Evolutionary conservation across 352 stramenopile genomes (phyloP).

Genomic region (Phytophthora fragariaefolia): DNA sequence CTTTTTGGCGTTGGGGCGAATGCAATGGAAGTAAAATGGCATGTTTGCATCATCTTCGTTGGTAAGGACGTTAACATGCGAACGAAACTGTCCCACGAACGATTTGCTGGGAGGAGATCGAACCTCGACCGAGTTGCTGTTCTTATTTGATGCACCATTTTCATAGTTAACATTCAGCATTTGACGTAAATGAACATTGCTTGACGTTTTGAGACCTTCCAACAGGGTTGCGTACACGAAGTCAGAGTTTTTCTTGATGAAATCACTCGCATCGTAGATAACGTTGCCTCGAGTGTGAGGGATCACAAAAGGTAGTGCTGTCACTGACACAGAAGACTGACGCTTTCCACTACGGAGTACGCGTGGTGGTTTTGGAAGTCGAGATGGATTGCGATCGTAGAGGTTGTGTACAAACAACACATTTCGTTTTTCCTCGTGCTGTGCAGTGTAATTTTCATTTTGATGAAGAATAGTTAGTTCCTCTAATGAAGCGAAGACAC

Average conservation of each 20-base stretch:
- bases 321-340: constrained; percentile 8
- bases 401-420: constrained; percentile 71
- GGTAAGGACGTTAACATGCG: constrained; percentile 38
- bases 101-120: constrained; percentile 31
- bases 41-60: constrained; percentile 24
- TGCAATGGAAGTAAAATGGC: constrained; percentile 63
- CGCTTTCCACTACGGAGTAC: constrained; percentile 13
- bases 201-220: constrained; percentile 38
- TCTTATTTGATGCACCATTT: background rate
- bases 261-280: constrained; percentile 65
- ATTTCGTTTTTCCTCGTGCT: constrained; percentile 73
- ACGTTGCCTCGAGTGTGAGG: constrained; percentile 56
- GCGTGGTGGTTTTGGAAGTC: constrained; percentile 33
- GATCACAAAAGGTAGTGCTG: constrained; percentile 50
- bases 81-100: constrained; percentile 54
- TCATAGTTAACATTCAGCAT: constrained; percentile 33
- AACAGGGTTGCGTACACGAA: constrained; percentile 51
- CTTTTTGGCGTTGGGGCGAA: constrained; percentile 48
- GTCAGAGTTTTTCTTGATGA: constrained; percentile 78
- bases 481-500: constrained; percentile 73
- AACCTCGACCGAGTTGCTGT: background rate
- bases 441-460: constrained; percentile 45
- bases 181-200: constrained; percentile 29
- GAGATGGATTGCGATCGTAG: constrained; percentile 54
- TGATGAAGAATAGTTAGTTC: constrained; percentile 74